These are phyloP conservation scores for Fraxinus albicans DNA, from an alignment of 305 asterid genomes.

Conservation along the genomic window DNA sequence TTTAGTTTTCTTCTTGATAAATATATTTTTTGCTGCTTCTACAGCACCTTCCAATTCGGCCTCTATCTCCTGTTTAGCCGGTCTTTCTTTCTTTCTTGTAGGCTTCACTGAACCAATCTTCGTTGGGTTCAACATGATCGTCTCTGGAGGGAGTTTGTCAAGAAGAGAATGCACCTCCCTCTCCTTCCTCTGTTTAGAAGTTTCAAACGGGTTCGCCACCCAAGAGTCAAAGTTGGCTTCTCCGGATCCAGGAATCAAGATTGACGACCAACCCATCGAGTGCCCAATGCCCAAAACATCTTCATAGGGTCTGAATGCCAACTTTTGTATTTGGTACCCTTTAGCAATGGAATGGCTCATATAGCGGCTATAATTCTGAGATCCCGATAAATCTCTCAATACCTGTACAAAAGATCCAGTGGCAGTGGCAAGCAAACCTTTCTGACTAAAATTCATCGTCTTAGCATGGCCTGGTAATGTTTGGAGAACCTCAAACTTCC, in stretches of 20 bases:
- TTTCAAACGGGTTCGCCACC: conserved; percentile 90
- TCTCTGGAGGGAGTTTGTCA: conserved; percentile 93
- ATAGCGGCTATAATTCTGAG: conserved; percentile 62
- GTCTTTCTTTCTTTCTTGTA: conserved; percentile 49
- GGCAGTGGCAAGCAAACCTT: conserved; percentile 75
- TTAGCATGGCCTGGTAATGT: conserved; percentile 57
- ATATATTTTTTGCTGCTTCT: conserved; percentile 53
- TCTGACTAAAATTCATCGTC: conserved; percentile 76
- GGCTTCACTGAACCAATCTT: conserved; percentile 77
- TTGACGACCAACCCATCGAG: conserved; percentile 88
- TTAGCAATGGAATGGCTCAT: conserved; percentile 79
- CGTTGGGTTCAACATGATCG: conserved; percentile 91
- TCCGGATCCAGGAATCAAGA: conserved; percentile 89
- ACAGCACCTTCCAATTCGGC: conserved; percentile 67
- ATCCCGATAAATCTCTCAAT: conserved; percentile 55
- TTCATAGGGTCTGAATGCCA: conserved; percentile 77
- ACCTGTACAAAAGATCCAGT: conserved; percentile 78
- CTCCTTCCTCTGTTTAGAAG: conserved; percentile 80
- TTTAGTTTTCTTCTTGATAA: conserved; percentile 76
- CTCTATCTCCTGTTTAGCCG: conserved; percentile 50
- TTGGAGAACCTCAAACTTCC: conserved; percentile 70
- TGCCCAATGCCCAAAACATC: conserved; percentile 92
- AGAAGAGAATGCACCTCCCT: conserved; percentile 83
- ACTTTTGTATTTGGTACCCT: conserved; percentile 73
- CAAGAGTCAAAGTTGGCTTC: conserved; percentile 90